Percentiles rank a stretch among this genome's conserved stretches.
Conservation (phyloP, 441 rosid genomes). For the Corymbia calophylla region DNA sequence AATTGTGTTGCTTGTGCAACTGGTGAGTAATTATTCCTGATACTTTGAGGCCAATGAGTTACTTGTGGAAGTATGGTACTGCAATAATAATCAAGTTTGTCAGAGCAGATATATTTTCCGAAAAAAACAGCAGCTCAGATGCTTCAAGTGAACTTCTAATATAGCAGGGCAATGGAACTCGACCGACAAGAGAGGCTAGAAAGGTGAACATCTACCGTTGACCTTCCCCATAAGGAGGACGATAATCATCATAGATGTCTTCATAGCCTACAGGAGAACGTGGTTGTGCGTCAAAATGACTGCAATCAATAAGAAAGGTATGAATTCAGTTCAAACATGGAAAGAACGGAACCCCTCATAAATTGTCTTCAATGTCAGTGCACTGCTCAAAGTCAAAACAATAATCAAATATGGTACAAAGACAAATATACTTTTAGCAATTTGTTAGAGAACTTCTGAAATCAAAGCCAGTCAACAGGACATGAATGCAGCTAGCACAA, state of each 20-base stretch:
- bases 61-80: not conserved
- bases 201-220: not conserved
- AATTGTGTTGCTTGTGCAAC: not conserved
- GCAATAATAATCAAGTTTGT: not conserved
- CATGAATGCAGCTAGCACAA: not conserved
- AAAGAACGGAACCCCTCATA: not conserved
- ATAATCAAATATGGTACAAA: not conserved
- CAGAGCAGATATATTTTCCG: not conserved
- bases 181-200: not conserved
- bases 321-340: not conserved
- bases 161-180: not conserved
- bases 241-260: not conserved
- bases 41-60: not conserved
- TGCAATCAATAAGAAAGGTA: not conserved
- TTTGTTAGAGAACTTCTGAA: not conserved
- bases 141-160: not conserved
- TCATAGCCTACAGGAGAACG: constrained; percentile 5
- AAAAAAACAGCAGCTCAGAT: not conserved
- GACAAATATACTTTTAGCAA: not conserved
- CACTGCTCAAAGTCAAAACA: not conserved
- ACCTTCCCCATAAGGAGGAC: not conserved
- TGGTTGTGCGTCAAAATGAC: not conserved
- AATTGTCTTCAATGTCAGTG: not conserved
- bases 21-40: not conserved
- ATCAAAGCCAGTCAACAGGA: not conserved